Evolutionary conservation across 768 basidiomycete species (phyloP).

Genomic region (Pleurotus sapidus): DNA sequence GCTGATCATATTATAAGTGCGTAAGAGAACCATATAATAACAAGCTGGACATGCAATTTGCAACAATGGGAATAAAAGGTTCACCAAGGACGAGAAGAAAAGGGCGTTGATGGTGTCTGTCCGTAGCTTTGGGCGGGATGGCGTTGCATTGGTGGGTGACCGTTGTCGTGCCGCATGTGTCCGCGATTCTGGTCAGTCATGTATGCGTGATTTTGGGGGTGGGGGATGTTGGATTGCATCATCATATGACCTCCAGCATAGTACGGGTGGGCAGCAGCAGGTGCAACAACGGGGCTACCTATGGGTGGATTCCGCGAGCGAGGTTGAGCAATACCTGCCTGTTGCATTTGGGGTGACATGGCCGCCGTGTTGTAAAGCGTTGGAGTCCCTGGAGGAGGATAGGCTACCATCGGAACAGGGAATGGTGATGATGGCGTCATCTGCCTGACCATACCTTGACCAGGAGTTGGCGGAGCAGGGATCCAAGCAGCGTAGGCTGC

Average conservation of each 20-base stretch:
- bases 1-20: conserved; percentile 35
- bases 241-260: conserved; percentile 41
- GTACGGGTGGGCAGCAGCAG: conserved; percentile 38
- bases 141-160: conserved; percentile 40
- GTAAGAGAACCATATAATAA: conserved; percentile 19
- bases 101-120: conserved; percentile 36
- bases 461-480: conserved; percentile 45
- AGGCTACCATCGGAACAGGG: conserved; percentile 60
- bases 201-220: conserved; percentile 41
- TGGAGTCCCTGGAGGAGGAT: conserved; percentile 51
- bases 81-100: conserved; percentile 49
- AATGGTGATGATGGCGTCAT: conserved; percentile 52
- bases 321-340: conserved; percentile 30
- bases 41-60: conserved; percentile 22
- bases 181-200: conserved; percentile 48
- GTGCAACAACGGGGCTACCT: conserved; percentile 73
- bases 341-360: conserved; percentile 38
- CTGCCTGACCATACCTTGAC: conserved; percentile 49
- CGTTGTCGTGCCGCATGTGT: conserved; percentile 46
- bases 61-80: conserved; percentile 14
- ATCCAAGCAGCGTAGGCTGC: conserved; percentile 71
- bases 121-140: conserved; percentile 32
- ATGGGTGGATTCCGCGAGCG: conserved; percentile 55
- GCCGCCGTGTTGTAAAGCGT: conserved; percentile 41
- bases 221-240: conserved; percentile 52